Percentiles rank a stretch among this genome's conserved stretches.
These are phyloP conservation scores for Rutstroemia sydowiana DNA, from an alignment of 2,329 filamentous ascomycete genomes.

Conservation along the genomic window DNA sequence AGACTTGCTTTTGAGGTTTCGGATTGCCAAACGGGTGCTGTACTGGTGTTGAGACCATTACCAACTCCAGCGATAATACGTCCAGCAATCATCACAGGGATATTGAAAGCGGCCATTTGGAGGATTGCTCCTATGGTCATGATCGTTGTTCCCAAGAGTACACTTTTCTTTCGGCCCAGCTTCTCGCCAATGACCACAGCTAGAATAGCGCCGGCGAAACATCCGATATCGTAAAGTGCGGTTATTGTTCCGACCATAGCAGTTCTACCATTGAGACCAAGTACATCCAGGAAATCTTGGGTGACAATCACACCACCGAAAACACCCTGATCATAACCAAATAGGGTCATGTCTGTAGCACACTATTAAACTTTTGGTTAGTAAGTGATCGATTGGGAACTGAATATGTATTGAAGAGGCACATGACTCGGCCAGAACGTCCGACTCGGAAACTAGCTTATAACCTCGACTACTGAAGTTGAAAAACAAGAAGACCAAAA, in stretches of 20 bases:
- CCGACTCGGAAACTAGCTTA: too few relatives aligned
- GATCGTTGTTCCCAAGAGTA: slow-evolving; percentile 21
- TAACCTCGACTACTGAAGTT: too few relatives aligned
- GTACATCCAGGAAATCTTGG: slow-evolving; percentile 34
- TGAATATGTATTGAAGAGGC: too few relatives aligned
- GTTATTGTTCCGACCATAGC: slow-evolving; percentile 36
- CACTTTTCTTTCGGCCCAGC: slow-evolving; percentile 29
- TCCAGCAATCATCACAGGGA: slow-evolving; percentile 52
- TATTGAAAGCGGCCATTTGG: slow-evolving; percentile 35
- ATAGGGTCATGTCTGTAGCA: slow-evolving; percentile 37
- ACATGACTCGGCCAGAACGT: too few relatives aligned
- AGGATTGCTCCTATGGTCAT: slow-evolving; percentile 24
- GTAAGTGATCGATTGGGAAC: too few relatives aligned
- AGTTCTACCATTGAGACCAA: slow-evolving; percentile 23
- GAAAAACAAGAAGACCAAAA: too few relatives aligned
- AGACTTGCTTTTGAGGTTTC: slow-evolving; percentile 12
- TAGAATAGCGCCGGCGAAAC: slow-evolving; percentile 38
- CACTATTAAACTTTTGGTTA: slow-evolving; percentile 19
- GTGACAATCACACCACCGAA: slow-evolving; percentile 42
- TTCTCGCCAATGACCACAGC: slow-evolving; percentile 24
- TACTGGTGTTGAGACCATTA: slow-evolving; percentile 53
- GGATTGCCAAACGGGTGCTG: slow-evolving; percentile 26
- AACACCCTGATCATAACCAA: slow-evolving; percentile 43
- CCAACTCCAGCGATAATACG: slow-evolving; percentile 69
- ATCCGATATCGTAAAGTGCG: slow-evolving; percentile 41